Evolutionary conservation across 441 rosid genomes (phyloP), one percentile per base, ranked within the genome.

Genomic region (Populus trichocarpa): DNA sequence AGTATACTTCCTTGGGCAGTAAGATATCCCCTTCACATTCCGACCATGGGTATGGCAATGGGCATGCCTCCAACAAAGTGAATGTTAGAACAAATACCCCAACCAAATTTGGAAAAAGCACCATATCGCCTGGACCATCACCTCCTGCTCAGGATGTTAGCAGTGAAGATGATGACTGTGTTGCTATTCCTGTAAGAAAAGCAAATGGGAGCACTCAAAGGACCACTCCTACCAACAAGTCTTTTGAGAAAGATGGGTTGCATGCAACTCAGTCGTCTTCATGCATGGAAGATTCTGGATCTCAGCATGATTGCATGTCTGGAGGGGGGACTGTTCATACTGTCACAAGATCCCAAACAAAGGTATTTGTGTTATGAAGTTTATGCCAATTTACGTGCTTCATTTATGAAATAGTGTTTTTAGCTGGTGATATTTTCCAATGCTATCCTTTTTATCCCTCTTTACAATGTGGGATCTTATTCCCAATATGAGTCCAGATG

Each of bases 151-250:
- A 63, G 23, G 85, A 82, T 80, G 79, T 80, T 77, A 84, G 67
- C 40, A 82, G 79, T 74, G 87, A 85, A 35, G 84, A 86, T 79
- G 85, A 86, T 30, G 70, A 71, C 65, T 30, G 73, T 36, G 79
- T 75, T 81, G 70, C 61, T 33, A 77, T 46, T 38, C 78, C 86
- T 72, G 69, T 72, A 63, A 79, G 77, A 80, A 74, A 33, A 69
- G 82, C 72, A 66, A 80, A 83, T 57, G 84, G 82, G 26, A 82
- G 82, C 38, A 65, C 32, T 74, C 33, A 69, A 79, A 82, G 69
- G 70, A 70, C 71, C 69, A 38, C 69, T 36, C 18, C 76, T 63
- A 22, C 67, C 32, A 67, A 79, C 40, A 71, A 77, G 70, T 79
- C 71, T 75, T 77, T 76, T 61, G 80, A 35, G 59, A 85, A 81